Evolutionary conservation across 208 protist species (phyloP), one percentile per base, ranked within the genome.

Genomic region (Lotmaria passim): DNA sequence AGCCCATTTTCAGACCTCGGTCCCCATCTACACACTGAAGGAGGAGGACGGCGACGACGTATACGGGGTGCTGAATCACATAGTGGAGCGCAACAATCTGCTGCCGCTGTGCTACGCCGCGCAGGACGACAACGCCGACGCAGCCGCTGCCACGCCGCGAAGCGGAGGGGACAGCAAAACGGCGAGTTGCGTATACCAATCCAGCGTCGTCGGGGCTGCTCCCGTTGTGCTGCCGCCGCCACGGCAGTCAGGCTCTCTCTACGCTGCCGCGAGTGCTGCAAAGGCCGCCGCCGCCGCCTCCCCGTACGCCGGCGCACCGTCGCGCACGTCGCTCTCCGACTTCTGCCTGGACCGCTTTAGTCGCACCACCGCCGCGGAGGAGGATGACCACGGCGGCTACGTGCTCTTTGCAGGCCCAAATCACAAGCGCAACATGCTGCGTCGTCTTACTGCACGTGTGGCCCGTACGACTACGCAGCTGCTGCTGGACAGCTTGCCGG

Each of bases 11-110:
- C 90, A 95, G 50, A 72, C 69, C 0, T 68, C 77, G 21, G 89
- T 94, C 5, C 90, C 90, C 5, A 93, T 97, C 56, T 95, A 95
- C 68, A 87, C 79, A 0, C 68, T 97, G 17, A 76, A 75, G 15
- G 90, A 95, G 28, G 93, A 95, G 64, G 90, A 97, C 70, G 93
- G 93, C 19, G 93, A 97, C 60, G 78, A 95, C 72, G 89, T 92
- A 15, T 91, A 93, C 59, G 88, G 83, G 7, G 75, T 97, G 82
- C 53, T 97, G 26, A 97, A 97, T 59, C 93, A 95, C 68, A 67
- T 95, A 36, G 56, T 87, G 17, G 68, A 89, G 57, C 70, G 90
- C 46, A 95, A 97, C 70, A 81, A 94, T 44, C 63, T 95, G 3
- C 68, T 82, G 44, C 90, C 93, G 3, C 65, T 96, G 23, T 93